These are phyloP conservation scores for Pseudopithomyces chartarum DNA, from an alignment of 2,329 filamentous ascomycete genomes.

Conservation along the genomic window DNA sequence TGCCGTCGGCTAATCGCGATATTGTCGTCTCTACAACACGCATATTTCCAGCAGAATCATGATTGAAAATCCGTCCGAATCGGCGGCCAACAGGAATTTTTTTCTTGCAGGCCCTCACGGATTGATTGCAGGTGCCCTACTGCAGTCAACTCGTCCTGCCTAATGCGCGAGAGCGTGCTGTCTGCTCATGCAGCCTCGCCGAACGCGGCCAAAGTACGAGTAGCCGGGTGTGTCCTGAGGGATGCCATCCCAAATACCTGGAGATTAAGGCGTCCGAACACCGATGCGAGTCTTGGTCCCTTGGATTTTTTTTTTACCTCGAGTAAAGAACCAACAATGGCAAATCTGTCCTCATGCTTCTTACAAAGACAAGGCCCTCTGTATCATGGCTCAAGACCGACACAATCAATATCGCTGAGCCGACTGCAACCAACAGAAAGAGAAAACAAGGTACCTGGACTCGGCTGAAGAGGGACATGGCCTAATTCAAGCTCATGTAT, in stretches of 20 bases:
- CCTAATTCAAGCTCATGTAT: slow-evolving; percentile 34
- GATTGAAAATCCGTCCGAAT: slow-evolving; percentile 18
- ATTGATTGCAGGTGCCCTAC: slow-evolving; percentile 15
- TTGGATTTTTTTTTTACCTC: slow-evolving; percentile 13
- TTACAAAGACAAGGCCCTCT: slow-evolving; percentile 19
- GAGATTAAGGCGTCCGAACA: slow-evolving; percentile 18
- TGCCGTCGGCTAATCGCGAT: slow-evolving; percentile 43
- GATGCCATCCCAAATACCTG: slow-evolving; percentile 18
- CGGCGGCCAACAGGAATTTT: slow-evolving; percentile 28
- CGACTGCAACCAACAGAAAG: slow-evolving; percentile 24
- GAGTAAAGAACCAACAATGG: slow-evolving; percentile 33
- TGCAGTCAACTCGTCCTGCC: background rate
- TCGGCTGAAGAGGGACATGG: slow-evolving; percentile 43
- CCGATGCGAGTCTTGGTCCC: slow-evolving; percentile 11
- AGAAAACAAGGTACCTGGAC: slow-evolving; percentile 33
- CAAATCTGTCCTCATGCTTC: slow-evolving; percentile 11
- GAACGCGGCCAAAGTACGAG: slow-evolving; percentile 3
- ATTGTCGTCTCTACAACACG: slow-evolving; percentile 28
- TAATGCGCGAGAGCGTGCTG: slow-evolving; percentile 1
- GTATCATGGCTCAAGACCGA: slow-evolving; percentile 28
- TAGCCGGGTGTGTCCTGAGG: slow-evolving; percentile 9
- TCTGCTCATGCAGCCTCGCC: slow-evolving; percentile 11
- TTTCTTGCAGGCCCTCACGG: slow-evolving; percentile 8
- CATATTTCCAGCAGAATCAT: slow-evolving; percentile 10
- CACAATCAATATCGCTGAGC: slow-evolving; percentile 38